Evolutionary conservation across 1,284 basidiomycete species (phyloP), one percentile per base, ranked within the genome.

Genomic region (Pyrrhoderma lamaoense): DNA sequence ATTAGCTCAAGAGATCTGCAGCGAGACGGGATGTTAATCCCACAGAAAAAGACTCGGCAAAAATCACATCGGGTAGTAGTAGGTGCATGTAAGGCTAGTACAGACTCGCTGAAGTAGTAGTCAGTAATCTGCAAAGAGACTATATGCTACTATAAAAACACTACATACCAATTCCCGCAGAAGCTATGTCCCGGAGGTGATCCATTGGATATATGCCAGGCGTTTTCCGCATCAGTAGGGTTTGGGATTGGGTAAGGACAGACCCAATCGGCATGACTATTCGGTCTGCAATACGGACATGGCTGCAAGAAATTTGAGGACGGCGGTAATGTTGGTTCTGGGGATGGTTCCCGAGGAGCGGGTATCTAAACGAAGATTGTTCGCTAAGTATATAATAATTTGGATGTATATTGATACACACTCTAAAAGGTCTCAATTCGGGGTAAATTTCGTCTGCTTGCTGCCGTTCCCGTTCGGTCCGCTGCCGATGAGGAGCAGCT

Each of bases 361-460:
- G 86, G 86, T 54, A 89, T 76, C 87, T 89, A 57, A 37, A 34
- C 27, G 43, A 40, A 7, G 21, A 14, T 40, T 22, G 38, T 5
- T 22, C 5, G 21, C n/a, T 40, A 7, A 14, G 16, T 22, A 40
- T n/a, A 22, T 11, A 11, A 37, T 37, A 40, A n/a, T 35, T 13
- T 38, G 34, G 13, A 21, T 19, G 43, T 14, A 44, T 34, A 13
- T 27, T 39, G 39, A 35, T 34, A 73, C 82, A 54, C 63, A 92
- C 89, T 62, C 85, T 77, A 60, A 91, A 74, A 38, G 79, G 72
- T 44, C 77, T 65, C 1, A 81, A 82, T 38, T 68, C 62, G 53
- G 73, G 75, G 59, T 89, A 89, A 18, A 89, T 67, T 52, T 85
- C 84, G 59, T 89, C 86, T 5, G 86, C 86, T 65, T 89, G 87